A percentile compares a stretch with the other conserved stretches of the same genome.
These are phyloP conservation scores for Ophiostoma fasciatum DNA, from an alignment of 2,329 filamentous ascomycete species.

Conservation along the genomic window DNA sequence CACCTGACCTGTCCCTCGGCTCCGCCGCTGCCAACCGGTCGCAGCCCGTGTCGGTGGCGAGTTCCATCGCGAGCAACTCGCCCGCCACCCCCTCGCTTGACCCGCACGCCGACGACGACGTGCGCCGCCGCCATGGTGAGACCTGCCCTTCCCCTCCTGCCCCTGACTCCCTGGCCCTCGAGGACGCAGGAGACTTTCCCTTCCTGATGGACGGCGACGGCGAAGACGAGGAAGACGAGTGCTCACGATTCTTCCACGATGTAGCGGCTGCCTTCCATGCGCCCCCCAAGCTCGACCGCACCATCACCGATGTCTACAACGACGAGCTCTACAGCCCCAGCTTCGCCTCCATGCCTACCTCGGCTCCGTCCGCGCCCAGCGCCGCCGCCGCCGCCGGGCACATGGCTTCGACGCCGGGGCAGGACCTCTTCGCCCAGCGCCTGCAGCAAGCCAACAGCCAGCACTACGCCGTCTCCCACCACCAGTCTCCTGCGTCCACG, in stretches of 20 bases:
- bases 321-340: constrained; percentile 74
- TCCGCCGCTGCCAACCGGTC: constrained; percentile 21
- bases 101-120: constrained; percentile 23
- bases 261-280: constrained; percentile 41
- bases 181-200: constrained; percentile 4
- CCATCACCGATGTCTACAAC: constrained; percentile 70
- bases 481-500: constrained; percentile 30
- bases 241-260: constrained; percentile 48
- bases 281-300: constrained; percentile 66
- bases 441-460: constrained; percentile 67
- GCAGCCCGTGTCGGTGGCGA: constrained; percentile 42
- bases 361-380: constrained; percentile 31
- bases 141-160: constrained; percentile 11
- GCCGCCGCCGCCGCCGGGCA: constrained; percentile 26
- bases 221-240: constrained; percentile 29
- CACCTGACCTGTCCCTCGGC: constrained; percentile 28
- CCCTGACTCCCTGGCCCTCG: background rate
- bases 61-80: constrained; percentile 42
- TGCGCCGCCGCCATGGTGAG: constrained; percentile 42
- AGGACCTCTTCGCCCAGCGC: constrained; percentile 56
- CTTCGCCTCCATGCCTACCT: constrained; percentile 41
- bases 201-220: constrained; percentile 13
- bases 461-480: constrained; percentile 40
- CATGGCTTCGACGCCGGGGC: no score
- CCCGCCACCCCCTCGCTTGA: constrained; percentile 42